Conservation (phyloP, 2,329 filamentous ascomycete species). For the Pleurostoma richardsiae region DNA sequence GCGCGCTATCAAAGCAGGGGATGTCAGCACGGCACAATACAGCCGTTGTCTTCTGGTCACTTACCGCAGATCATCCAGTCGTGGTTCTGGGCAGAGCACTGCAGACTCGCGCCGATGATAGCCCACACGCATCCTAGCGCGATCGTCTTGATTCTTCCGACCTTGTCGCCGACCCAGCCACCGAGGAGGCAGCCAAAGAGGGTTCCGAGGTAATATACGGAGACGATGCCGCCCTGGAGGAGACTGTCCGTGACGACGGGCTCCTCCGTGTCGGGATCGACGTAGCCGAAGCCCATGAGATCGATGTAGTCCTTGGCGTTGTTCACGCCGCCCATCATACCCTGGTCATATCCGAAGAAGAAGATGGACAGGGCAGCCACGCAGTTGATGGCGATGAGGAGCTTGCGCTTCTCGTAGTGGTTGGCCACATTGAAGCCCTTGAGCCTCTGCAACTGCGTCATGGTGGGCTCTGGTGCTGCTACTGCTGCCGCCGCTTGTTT, state of each 20-base stretch:
- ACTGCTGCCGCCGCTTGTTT: background rate
- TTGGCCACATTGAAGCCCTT: constrained; percentile 34
- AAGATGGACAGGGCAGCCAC: constrained; percentile 62
- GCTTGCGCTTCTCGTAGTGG: constrained; percentile 45
- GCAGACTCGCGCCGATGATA: constrained; percentile 56
- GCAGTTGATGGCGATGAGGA: constrained; percentile 58
- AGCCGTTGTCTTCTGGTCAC: constrained; percentile 11
- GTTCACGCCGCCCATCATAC: constrained; percentile 61
- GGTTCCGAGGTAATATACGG: constrained; percentile 51
- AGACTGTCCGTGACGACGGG: constrained; percentile 55
- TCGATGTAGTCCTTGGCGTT: constrained; percentile 59
- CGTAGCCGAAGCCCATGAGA: constrained; percentile 60
- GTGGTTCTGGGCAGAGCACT: constrained; percentile 60
- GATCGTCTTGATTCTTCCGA: constrained; percentile 60
- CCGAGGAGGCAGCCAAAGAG: constrained; percentile 59
- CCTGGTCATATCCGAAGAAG: constrained; percentile 60
- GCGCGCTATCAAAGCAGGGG: constrained; percentile 33
- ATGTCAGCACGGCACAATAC: background rate
- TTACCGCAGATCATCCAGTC: constrained; percentile 65
- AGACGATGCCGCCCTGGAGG: constrained; percentile 59
- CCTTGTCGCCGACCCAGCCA: constrained; percentile 58
- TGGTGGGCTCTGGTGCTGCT: background rate
- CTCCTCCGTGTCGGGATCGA: constrained; percentile 36
- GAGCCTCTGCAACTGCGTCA: constrained; percentile 7
- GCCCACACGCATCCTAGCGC: constrained; percentile 53